Base-by-base conservation (phyloP, 225 moss, liverwort and hornwort genomes). In the Bryum argenteum region DNA sequence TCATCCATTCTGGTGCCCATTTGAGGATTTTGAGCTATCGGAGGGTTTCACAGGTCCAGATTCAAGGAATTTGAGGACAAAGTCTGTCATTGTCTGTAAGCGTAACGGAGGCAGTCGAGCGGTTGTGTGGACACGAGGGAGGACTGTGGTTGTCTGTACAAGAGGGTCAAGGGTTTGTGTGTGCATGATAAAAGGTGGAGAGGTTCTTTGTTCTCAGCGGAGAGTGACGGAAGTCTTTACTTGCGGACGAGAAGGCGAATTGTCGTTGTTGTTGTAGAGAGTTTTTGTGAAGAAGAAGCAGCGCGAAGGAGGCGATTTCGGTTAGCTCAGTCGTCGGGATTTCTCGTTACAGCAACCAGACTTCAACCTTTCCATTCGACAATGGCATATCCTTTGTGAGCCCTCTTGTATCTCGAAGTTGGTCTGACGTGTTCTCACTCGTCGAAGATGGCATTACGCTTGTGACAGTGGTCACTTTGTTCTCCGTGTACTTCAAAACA, bases 391-490 rank as follows among this genome's bases (percentile, higher is more conserved):
- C 0, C 1, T 37, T 54, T 73, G 77, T 86, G 54, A 86, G 1
- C 11, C 80, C 77, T 2, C 37, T 69, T 19, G 66, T 76, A 61
- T 71, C 73, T 71, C 65, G 62, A 10, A 69, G 26, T 66, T 66
- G 58, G 72, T 61, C 67, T 69, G 69, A 45, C 8, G 9, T 64
- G 19, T 45, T 80, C 0, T 63, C 71, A 17, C 40, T 15, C 3
- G 0, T 72, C 6, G 61, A 78, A 77, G 77, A 83, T 86, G 86
- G 80, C 33, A 65, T 72, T 58, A 63, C 79, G 0, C 48, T 83
- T 78, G 80, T 86, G 64, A 83, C 61, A 1, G 20, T 86, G 39
- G 71, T 79, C 64, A 77, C 75, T 13, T 78, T 83, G 75, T 52
- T 78, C 70, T 23, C 53, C 17, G 39, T 83, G 11, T 58, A 80